Conservation (phyloP, 2,329 filamentous ascomycete species). For the Aureobasidium subglaciale region DNA sequence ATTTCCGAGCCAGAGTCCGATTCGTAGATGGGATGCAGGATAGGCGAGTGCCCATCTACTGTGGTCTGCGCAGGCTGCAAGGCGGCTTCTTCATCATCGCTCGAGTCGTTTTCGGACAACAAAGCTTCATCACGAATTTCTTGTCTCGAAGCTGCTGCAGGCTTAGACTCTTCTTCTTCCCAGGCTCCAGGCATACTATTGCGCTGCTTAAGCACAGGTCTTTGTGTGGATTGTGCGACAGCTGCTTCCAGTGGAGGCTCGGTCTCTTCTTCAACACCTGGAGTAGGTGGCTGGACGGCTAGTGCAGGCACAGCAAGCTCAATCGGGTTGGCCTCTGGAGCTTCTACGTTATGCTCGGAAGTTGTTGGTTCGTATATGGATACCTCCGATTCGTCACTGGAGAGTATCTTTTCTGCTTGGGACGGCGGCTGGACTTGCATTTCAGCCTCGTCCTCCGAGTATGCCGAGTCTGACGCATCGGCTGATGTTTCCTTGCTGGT, state of each 20-base stretch:
- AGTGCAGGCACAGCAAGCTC: constrained; percentile 22
- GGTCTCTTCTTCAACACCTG: constrained; percentile 23
- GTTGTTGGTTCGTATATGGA: neutral
- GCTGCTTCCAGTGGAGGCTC: neutral
- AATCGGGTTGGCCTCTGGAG: neutral
- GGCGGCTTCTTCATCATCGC: constrained; percentile 10
- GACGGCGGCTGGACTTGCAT: neutral
- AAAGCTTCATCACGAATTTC: neutral
- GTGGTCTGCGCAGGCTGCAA: neutral
- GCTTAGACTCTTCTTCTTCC: constrained; percentile 10
- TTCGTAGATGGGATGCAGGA: constrained; percentile 15
- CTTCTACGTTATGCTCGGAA: neutral
- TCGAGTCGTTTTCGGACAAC: constrained; percentile 6
- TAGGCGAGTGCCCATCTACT: neutral
- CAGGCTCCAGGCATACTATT: constrained; percentile 16
- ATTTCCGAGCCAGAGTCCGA: constrained; percentile 37
- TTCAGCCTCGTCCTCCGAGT: constrained; percentile 1
- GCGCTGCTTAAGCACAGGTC: constrained; percentile 6
- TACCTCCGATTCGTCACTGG: neutral
- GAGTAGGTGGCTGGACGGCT: constrained; percentile 30
- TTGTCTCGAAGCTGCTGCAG: neutral
- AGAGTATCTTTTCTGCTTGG: neutral
- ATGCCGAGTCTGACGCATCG: neutral
- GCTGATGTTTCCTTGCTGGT: constrained; percentile 58
- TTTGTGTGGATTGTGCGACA: neutral